Evolutionary conservation across 202 grass and related monocot genomes (phyloP).

Genomic region (Schoenoplectus triqueter): DNA sequence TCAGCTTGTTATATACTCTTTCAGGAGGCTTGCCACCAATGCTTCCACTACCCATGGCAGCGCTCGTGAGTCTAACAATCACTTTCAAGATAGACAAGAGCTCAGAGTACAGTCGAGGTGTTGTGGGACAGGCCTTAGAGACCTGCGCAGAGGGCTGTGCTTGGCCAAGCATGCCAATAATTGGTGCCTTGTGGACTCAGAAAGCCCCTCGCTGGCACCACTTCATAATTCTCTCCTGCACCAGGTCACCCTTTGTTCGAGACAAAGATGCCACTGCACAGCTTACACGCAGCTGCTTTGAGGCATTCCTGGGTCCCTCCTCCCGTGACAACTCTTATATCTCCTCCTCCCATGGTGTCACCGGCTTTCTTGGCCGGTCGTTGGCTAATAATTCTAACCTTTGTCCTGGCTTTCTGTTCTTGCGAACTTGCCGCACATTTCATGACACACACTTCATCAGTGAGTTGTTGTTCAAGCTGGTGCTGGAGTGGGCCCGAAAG

Average conservation of each 20-base stretch:
- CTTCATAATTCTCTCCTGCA: constrained; percentile 87
- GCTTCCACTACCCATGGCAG: constrained; percentile 97
- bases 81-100: constrained; percentile 94
- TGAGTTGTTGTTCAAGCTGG: constrained; percentile 81
- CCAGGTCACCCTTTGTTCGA: constrained; percentile 69
- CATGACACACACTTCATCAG: constrained; percentile 81
- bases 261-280: constrained; percentile 89
- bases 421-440: constrained; percentile 82
- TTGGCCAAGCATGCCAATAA: constrained; percentile 99
- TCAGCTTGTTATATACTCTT: constrained; percentile 38
- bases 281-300: constrained; percentile 85
- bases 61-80: constrained; percentile 91
- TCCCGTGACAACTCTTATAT: constrained; percentile 50
- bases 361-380: constrained; percentile 69
- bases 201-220: constrained; percentile 92
- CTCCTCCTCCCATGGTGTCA: constrained; percentile 55
- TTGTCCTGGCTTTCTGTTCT: constrained; percentile 83
- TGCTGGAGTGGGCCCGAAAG: constrained; percentile 69
- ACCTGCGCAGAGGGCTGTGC: constrained; percentile 76
- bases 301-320: constrained; percentile 65
- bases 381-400: constrained; percentile 61
- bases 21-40: constrained; percentile 86
- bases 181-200: constrained; percentile 88
- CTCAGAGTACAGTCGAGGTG: constrained; percentile 66
- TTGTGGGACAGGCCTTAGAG: constrained; percentile 84